Evolutionary conservation across 208 protist species (phyloP).

Genomic region (Lotmaria passim): DNA sequence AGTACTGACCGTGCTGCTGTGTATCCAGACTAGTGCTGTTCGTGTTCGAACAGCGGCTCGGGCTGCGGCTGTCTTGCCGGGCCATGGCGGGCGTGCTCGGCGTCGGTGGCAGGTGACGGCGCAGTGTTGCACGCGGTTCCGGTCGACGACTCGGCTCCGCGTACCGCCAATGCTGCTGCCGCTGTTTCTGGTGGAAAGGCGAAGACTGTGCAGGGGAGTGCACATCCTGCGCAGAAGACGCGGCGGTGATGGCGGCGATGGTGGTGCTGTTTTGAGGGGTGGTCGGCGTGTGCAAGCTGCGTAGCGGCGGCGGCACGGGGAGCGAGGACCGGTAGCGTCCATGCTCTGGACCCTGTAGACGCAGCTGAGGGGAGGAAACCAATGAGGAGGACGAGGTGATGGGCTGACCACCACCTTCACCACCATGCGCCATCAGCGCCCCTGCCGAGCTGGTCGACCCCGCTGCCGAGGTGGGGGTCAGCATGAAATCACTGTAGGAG

Average conservation of each 20-base stretch:
- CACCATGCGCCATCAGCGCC: too few relatives aligned
- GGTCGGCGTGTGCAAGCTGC: constrained; percentile 6
- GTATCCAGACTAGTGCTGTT: too few relatives aligned
- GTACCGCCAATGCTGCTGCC: neutral
- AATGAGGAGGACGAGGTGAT: neutral
- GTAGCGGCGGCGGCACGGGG: constrained; percentile 28
- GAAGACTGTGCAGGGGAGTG: neutral
- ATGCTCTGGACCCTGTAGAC: neutral
- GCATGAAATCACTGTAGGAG: neutral
- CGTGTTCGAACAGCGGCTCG: neutral
- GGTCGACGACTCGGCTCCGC: constrained; percentile 6
- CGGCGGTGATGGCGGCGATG: neutral
- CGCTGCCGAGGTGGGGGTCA: neutral
- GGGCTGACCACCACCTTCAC: too few relatives aligned
- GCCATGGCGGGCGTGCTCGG: neutral
- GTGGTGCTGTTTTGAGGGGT: neutral
- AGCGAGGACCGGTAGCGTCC: constrained; percentile 26
- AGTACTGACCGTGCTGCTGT: too few relatives aligned
- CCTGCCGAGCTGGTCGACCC: neutral
- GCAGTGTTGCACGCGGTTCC: constrained; percentile 3
- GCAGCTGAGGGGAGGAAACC: neutral
- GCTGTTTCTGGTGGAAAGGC: neutral
- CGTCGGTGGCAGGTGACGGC: neutral
- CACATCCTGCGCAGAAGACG: neutral
- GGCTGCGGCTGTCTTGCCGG: neutral